phyloP scores from a whole-genome alignment of 2,329 filamentous ascomycete species.

The Metarhizium sp. region DNA sequence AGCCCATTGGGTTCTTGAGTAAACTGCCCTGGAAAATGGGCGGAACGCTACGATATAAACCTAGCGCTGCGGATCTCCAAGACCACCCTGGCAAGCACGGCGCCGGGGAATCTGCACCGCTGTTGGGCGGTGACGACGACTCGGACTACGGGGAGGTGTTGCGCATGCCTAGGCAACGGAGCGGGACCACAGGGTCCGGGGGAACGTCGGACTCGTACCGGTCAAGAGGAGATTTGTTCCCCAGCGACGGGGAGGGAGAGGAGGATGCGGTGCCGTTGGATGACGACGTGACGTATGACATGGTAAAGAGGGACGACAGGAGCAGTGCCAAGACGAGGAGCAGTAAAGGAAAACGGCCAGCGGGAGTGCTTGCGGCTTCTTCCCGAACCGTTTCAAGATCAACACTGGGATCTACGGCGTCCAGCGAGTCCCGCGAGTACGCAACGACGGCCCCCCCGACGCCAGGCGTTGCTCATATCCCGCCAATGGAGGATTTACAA shows the following conservation, averaged over 20 bases:
- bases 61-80: slow-evolving; percentile 81
- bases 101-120: slow-evolving; percentile 55
- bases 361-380: slow-evolving; percentile 25
- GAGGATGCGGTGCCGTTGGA: slow-evolving; percentile 90
- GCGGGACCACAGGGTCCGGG: slow-evolving; percentile 69
- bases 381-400: slow-evolving; percentile 49
- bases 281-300: slow-evolving; percentile 80
- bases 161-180: slow-evolving; percentile 45
- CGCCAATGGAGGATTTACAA: slow-evolving; percentile 42
- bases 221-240: slow-evolving; percentile 82
- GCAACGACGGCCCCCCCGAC: slow-evolving; percentile 19
- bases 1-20: slow-evolving; percentile 75
- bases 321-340: slow-evolving; percentile 49
- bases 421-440: slow-evolving; percentile 21
- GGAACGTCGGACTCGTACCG: slow-evolving; percentile 79
- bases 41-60: slow-evolving; percentile 75
- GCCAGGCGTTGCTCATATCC: slow-evolving; percentile 27
- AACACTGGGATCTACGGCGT: slow-evolving; percentile 39
- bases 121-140: slow-evolving; percentile 39
- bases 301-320: slow-evolving; percentile 68
- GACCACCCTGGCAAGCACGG: slow-evolving; percentile 61
- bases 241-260: slow-evolving; percentile 75
- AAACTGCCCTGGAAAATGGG: slow-evolving; percentile 79
- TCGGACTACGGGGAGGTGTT: slow-evolving; percentile 18
- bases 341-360: slow-evolving; percentile 49